Conservation (phyloP, 1,284 basidiomycete genomes). For the Malassezia psittaci region DNA sequence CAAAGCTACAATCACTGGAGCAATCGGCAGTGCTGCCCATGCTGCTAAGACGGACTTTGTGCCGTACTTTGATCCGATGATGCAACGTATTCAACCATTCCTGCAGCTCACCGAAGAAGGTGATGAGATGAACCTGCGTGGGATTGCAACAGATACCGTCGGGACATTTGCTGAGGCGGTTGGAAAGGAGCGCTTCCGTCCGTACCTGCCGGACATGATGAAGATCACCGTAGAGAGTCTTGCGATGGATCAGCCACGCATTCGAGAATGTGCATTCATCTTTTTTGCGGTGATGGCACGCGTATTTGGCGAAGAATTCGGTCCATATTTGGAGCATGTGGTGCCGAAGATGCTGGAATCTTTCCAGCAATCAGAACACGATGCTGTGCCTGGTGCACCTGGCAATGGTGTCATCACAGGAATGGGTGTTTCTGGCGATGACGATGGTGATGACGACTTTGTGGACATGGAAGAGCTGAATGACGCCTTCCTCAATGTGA, state of each 20-base stretch:
- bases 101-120: conserved; percentile 70
- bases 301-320: conserved; percentile 90
- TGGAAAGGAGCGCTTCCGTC: conserved; percentile 83
- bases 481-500: conserved; percentile 57
- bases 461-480: conserved; percentile 68
- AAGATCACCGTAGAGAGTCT: conserved; percentile 84
- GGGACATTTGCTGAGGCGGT: conserved; percentile 97
- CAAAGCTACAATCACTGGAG: conserved; percentile 92
- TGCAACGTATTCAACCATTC: conserved; percentile 72
- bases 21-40: conserved; percentile 94
- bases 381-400: conserved; percentile 46
- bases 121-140: conserved; percentile 78
- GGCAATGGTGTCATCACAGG: conserved; percentile 44
- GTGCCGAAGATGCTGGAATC: conserved; percentile 76
- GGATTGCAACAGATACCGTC: conserved; percentile 94
- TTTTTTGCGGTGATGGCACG: conserved; percentile 97
- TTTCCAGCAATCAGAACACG: conserved; percentile 62
- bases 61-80: conserved; percentile 88
- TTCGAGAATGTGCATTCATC: conserved; percentile 92
- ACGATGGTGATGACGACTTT: conserved; percentile 53
- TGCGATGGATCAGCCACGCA: conserved; percentile 68
- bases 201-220: conserved; percentile 94
- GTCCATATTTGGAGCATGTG: conserved; percentile 72
- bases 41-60: conserved; percentile 87
- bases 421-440: conserved; percentile 57